Percentiles rank a stretch among this genome's conserved stretches.
These are phyloP conservation scores for Leishmania major DNA, from an alignment of 208 protist genomes.

Conservation along the genomic window DNA sequence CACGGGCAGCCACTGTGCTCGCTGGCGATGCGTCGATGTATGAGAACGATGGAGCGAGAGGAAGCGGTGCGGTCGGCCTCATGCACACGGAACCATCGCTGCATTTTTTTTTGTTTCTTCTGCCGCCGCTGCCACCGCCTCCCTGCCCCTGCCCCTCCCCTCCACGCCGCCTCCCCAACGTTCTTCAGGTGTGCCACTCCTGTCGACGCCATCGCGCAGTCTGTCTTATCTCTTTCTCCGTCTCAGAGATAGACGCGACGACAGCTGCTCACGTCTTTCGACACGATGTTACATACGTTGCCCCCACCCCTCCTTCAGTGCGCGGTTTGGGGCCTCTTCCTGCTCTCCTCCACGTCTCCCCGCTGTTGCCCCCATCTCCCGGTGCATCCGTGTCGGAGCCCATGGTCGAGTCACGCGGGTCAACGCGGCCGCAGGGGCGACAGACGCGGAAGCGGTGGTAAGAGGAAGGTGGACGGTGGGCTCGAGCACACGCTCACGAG, in stretches of 20 bases:
- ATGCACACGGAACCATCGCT: neutral
- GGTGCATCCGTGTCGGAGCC: neutral
- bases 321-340: neutral
- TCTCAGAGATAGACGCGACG: neutral
- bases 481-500: neutral
- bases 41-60: neutral
- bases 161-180: neutral
- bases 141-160: neutral
- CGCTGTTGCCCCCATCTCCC: neutral
- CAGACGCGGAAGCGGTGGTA: neutral
- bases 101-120: neutral
- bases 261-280: neutral
- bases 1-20: neutral
- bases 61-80: neutral
- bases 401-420: too few species aligned
- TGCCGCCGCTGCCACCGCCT: neutral
- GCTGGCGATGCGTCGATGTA: neutral
- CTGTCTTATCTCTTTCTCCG: neutral
- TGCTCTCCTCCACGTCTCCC: neutral
- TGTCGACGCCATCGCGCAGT: neutral
- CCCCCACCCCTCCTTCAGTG: neutral
- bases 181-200: neutral
- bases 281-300: neutral
- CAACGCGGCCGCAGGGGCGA: neutral
- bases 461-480: neutral